Base-by-base conservation (phyloP, 1,284 basidiomycete species). In the Hemileia vastatrix region DNA sequence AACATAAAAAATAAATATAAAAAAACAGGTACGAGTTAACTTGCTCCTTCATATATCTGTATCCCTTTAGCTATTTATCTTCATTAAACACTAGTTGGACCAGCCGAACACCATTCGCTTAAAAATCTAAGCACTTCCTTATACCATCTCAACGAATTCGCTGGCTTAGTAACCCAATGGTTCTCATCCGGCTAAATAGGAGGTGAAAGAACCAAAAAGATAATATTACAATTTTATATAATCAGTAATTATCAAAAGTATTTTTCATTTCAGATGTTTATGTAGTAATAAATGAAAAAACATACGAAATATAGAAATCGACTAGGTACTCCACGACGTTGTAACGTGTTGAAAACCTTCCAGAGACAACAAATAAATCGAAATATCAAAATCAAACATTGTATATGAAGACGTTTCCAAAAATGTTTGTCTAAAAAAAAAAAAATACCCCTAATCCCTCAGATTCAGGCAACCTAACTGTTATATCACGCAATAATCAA, bases 51-150 rank as follows among this genome's bases (percentile, higher is more conserved):
- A n/a, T n/a, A n/a, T n/a, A n/a, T n/a, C n/a, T n/a, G n/a, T n/a
- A n/a, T n/a, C n/a, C n/a, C n/a, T n/a, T n/a, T n/a, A n/a, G n/a
- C n/a, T n/a, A n/a, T n/a, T n/a, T n/a, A n/a, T n/a, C n/a, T n/a
- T n/a, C n/a, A n/a, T n/a, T n/a, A n/a, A n/a, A n/a, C n/a, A n/a
- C n/a, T n/a, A n/a, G n/a, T n/a, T n/a, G n/a, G n/a, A n/a, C n/a
- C n/a, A n/a, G n/a, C n/a, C n/a, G 32, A 55, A 36, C 15, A 43
- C 6, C n/a, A 70, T 36, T 68, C 57, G n/a, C 59, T 56, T 44
- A 72, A 63, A 65, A 70, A 72, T 5, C 52, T 62, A 11, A 72
- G 51, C 9, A 72, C 66, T 52, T 72, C 70, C 2, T 60, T 2
- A 59, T 72, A 69, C 71, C 71, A 72, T 15, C 58, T 50, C 11